Evolutionary conservation across 208 protist species (phyloP), one percentile per base, ranked within the genome.

Genomic region (Leishmania major): DNA sequence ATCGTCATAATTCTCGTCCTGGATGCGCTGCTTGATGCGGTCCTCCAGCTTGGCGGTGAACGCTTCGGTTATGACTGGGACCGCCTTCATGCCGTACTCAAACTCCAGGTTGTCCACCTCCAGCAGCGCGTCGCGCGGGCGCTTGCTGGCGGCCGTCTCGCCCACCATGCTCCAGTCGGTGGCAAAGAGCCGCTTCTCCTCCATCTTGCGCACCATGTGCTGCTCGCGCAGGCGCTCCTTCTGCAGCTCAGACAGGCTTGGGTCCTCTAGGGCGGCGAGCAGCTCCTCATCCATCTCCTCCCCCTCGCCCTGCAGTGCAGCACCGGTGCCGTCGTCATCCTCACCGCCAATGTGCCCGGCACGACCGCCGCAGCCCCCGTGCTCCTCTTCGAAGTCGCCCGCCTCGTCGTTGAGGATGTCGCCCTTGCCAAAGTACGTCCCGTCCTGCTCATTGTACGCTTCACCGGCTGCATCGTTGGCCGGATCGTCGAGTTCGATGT

Each of bases 61-160:
- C 53, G 89, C 90, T 84, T 91, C 94, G 25, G 95, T 98, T 74
- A 97, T 89, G 80, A 98, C 94, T 4, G 95, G 95, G 28, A 91
- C 91, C 45, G 94, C 83, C 87, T 93, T 93, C 92, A 96, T 96
- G 70, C 90, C 94, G 87, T 98, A 91, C 78, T 98, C 95, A 82
- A 97, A 97, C 69, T 98, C 92, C 8, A 98, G 77, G 51, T 89
- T 78, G 53, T 96, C 92, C 17, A 92, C 83, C 73, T 97, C 93
- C 35, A 98, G 88, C 88, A 98, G 86, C 19, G 96, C 92, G 75
- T 98, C 94, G 64, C 90, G 90, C 15, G 94, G 96, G 0, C 96
- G 94, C 73, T 92, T 90, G 77, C 53, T 89, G 31, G 90, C 94
- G 45, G 88, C 84, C 43, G 89, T 92, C 87, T 98, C 96, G 17